A percentile compares a stretch with the other conserved stretches of the same genome.
phyloP scores from a whole-genome alignment of 805 yeast genomes.

The Isabelozyma heimii region DNA sequence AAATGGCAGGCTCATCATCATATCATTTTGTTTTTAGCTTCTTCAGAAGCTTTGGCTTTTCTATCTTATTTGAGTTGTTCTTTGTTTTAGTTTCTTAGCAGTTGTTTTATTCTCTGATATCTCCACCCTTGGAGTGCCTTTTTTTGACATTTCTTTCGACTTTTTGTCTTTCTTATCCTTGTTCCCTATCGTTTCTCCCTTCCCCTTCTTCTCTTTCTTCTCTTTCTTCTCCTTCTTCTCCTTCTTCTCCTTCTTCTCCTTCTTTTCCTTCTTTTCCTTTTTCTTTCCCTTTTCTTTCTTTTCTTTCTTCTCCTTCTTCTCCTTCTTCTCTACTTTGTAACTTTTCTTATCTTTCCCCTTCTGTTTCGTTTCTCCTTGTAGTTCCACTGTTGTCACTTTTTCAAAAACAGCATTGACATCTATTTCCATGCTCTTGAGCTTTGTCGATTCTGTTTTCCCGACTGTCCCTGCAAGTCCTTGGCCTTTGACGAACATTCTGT shows the following conservation, averaged over 20 bases:
- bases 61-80: too few relatives aligned
- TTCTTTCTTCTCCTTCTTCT: slow-evolving; percentile 25
- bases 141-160: not conserved
- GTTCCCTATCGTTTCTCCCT: slow-evolving; percentile 14
- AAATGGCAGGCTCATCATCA: too few relatives aligned
- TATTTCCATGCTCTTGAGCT: slow-evolving; percentile 19
- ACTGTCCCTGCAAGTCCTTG: slow-evolving; percentile 80
- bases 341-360: slow-evolving; percentile 20
- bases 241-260: slow-evolving; percentile 14
- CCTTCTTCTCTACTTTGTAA: slow-evolving; percentile 16
- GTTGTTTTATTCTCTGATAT: not conserved
- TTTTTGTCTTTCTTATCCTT: slow-evolving; percentile 6
- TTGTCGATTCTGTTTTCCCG: slow-evolving; percentile 33
- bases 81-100: not conserved
- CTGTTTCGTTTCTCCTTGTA: slow-evolving; percentile 14
- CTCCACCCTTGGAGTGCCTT: too few relatives aligned
- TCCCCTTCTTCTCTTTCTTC: slow-evolving; percentile 16
- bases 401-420: slow-evolving; percentile 5
- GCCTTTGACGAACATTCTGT: slow-evolving; percentile 83
- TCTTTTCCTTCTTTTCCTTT: slow-evolving; percentile 16
- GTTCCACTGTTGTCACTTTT: slow-evolving; percentile 1
- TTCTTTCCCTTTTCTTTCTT: slow-evolving; percentile 21
- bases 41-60: too few relatives aligned
- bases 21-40: too few relatives aligned
- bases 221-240: slow-evolving; percentile 19